Base-by-base conservation (phyloP, 2,329 filamentous ascomycete genomes). In the Pseudogymnoascus sp. region DNA sequence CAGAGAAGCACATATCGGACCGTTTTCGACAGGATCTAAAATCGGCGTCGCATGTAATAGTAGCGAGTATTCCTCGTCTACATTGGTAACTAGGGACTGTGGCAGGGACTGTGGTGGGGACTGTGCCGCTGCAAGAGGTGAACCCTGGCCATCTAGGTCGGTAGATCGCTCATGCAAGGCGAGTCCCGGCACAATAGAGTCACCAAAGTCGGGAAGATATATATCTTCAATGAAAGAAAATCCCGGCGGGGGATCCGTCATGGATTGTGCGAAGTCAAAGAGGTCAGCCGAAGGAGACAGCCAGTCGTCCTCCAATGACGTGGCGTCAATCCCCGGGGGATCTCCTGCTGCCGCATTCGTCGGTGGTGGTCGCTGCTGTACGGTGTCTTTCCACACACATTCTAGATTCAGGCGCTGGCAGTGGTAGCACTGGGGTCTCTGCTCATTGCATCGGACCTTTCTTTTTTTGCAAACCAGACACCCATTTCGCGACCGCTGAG, bases 1-100 rank as follows among this genome's bases (percentile, higher is more conserved):
- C 10, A 56, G 16, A 18, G 50, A 56, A 56, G 50, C 50, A 56
- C 50, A 18, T 56, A 56, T 56, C 2, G 50, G 50, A 34, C 50
- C 50, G 16, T 56, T 56, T 36, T 56, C 50, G 18, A 56, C 50
- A 36, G 50, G 50, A 21, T 56, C 50, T 34, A 56, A 36, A 34
- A 56, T 56, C 28, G 50, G 50, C n/a, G 50, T 56, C 16, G 50
- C 50, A 18, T 56, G 50, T 56, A 56, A 56, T 36, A 56, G 50
- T 36, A 56, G 50, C 50, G 50, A 56, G 28, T 56, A 56, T 56
- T 56, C 50, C 50, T 56, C 50, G 50, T 56, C 50, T 36, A 56
- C 50, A 34, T 56, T 34, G n/a, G 50, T 56, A 21, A 34, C 50
- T 56, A 56, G 50, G 28, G 50, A 34, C 28, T 56, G 50, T 14